Percentiles rank a stretch among this genome's conserved stretches.
These are phyloP conservation scores for Fonsecaea multimorphosa DNA, from an alignment of 2,329 filamentous ascomycete species.

Conservation along the genomic window DNA sequence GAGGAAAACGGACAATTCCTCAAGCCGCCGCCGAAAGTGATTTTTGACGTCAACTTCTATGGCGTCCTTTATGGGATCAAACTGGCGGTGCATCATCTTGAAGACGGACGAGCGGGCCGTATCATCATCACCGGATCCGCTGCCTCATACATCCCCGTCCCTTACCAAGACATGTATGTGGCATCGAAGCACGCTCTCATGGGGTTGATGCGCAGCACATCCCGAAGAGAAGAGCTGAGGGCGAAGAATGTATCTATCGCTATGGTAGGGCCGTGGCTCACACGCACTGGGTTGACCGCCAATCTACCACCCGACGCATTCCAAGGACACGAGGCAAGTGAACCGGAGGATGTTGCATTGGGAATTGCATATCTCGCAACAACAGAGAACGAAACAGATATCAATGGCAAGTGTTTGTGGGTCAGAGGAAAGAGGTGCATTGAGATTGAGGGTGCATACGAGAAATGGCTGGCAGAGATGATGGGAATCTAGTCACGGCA, in stretches of 20 bases:
- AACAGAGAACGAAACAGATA: slow-evolving; percentile 1
- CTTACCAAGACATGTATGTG: slow-evolving; percentile 8
- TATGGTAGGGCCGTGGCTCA: slow-evolving; percentile 17
- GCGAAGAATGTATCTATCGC: slow-evolving; percentile 5
- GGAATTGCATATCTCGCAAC: slow-evolving; percentile 18
- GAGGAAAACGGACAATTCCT: not conserved
- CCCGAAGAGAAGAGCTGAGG: slow-evolving; percentile 7
- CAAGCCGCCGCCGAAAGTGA: slow-evolving; percentile 10
- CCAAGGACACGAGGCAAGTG: slow-evolving; percentile 2
- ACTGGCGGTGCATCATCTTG: slow-evolving; percentile 13
- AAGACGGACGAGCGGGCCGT: not conserved
- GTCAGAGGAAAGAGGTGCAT: slow-evolving; percentile 16
- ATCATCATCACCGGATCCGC: slow-evolving; percentile 15
- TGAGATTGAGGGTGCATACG: slow-evolving; percentile 10
- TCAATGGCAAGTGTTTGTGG: slow-evolving; percentile 19
- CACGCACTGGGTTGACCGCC: slow-evolving; percentile 10
- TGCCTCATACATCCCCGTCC: slow-evolving; percentile 8
- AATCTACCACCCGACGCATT: not conserved
- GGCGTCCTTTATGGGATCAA: slow-evolving; percentile 17
- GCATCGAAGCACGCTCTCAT: slow-evolving; percentile 17
- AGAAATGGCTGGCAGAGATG: slow-evolving; percentile 10
- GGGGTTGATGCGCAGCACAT: slow-evolving; percentile 13
- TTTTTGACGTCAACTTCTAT: slow-evolving; percentile 19
- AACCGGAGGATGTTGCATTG: slow-evolving; percentile 13
- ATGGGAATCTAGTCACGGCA: not conserved